These are phyloP conservation scores for Ceratocystis harringtonii DNA, from an alignment of 2,329 filamentous ascomycete genomes.

Conservation along the genomic window DNA sequence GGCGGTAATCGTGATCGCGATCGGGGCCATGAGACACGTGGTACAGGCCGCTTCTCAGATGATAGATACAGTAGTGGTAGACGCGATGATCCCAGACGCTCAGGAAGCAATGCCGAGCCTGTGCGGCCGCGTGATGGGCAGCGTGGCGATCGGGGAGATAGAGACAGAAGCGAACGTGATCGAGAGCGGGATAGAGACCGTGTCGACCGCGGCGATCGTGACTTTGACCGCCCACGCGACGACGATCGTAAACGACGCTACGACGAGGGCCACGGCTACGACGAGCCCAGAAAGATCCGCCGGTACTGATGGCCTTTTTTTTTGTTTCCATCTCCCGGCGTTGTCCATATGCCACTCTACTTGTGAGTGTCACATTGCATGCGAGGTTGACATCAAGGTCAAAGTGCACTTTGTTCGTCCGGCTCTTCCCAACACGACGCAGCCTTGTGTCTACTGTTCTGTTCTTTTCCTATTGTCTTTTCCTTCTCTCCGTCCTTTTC, in stretches of 20 bases:
- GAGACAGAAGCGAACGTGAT: constrained; percentile 29
- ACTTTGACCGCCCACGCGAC: constrained; percentile 41
- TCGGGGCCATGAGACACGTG: constrained; percentile 37
- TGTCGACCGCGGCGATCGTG: constrained; percentile 24
- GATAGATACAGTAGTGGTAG: constrained; percentile 35
- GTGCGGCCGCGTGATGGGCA: constrained; percentile 37
- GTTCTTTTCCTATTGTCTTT: constrained; percentile 20
- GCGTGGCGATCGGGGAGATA: constrained; percentile 31
- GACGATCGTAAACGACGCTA: constrained; percentile 50
- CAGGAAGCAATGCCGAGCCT: constrained; percentile 73
- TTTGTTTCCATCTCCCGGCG: no score
- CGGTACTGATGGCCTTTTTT: constrained; percentile 34
- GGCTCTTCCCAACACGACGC: not conserved
- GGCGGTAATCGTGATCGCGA: constrained; percentile 34
- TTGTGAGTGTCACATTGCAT: not conserved
- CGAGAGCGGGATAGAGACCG: constrained; percentile 23
- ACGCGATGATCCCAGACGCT: constrained; percentile 28
- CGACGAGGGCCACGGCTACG: constrained; percentile 65
- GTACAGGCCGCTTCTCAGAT: constrained; percentile 43
- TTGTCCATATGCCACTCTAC: not conserved
- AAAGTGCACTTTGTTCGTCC: not conserved
- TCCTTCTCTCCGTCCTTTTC: not conserved
- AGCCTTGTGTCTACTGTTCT: constrained; percentile 12
- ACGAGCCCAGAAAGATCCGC: constrained; percentile 56
- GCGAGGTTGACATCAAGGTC: no score